Conservation (phyloP, 1,284 basidiomycete genomes). For the Marasmius fiardii region DNA sequence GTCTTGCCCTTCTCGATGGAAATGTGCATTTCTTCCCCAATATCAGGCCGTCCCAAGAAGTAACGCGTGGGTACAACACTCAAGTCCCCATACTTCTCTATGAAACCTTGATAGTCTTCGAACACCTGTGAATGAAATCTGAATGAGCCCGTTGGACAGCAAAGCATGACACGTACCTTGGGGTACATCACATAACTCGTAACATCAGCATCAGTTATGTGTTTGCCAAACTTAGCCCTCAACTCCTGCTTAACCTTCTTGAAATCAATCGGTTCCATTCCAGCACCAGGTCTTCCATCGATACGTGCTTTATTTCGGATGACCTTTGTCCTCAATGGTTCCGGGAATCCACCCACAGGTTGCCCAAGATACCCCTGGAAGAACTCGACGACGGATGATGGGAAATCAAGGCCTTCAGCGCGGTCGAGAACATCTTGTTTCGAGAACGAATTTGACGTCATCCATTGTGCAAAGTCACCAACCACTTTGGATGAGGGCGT, state of each 20-base stretch:
- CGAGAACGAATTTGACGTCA: conserved; percentile 92
- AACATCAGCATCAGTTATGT: conserved; percentile 92
- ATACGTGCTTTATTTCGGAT: conserved; percentile 95
- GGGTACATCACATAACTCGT: conserved; percentile 97
- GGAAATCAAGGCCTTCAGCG: conserved; percentile 94
- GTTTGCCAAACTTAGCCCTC: conserved; percentile 90
- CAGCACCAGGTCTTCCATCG: conserved; percentile 89
- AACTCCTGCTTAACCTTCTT: conserved; percentile 94
- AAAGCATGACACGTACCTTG: conserved; percentile 50
- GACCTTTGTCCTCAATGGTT: conserved; percentile 87
- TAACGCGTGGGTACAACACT: conserved; percentile 94
- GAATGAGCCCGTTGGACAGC: background rate
- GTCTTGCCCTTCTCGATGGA: conserved; percentile 98
- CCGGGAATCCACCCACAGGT: conserved; percentile 97
- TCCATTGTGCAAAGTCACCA: conserved; percentile 98
- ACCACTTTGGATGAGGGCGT: conserved; percentile 99
- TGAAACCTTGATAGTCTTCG: conserved; percentile 94
- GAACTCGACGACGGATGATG: conserved; percentile 93
- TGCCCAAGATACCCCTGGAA: conserved; percentile 98
- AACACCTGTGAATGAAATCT: conserved; percentile 65
- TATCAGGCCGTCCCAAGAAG: conserved; percentile 91
- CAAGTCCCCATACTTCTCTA: conserved; percentile 85
- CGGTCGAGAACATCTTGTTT: conserved; percentile 85
- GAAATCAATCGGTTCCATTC: conserved; percentile 89
- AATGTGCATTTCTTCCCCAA: conserved; percentile 96